These are phyloP conservation scores for Eucalyptus sp. DNA, from an alignment of 345 rosid genomes.

Conservation along the genomic window DNA sequence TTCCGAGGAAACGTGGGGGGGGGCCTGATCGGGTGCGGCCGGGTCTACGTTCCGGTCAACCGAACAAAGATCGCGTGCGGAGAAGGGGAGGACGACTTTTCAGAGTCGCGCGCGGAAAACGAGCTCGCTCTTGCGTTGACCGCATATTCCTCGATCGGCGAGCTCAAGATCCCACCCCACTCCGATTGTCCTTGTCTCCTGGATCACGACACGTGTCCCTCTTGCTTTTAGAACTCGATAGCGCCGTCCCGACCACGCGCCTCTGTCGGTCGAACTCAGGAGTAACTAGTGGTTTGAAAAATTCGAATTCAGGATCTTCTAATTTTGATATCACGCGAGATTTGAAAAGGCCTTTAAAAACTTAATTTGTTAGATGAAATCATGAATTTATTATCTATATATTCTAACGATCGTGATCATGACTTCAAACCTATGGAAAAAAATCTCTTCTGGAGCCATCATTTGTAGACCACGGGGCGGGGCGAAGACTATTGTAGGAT, in stretches of 20 bases:
- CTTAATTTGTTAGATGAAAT: too few species aligned
- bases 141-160: neutral
- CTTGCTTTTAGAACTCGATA: neutral
- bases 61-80: neutral
- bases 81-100: neutral
- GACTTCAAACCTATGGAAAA: neutral
- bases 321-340: fast-evolving
- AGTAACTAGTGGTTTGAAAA: neutral
- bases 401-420: fast-evolving
- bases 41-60: neutral
- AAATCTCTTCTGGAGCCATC: neutral
- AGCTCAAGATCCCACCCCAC: neutral
- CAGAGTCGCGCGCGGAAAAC: neutral
- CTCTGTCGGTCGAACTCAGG: too few species aligned
- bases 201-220: neutral
- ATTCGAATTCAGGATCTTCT: fast-evolving
- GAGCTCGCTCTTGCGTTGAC: neutral
- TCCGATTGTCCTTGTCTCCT: neutral
- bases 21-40: neutral
- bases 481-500: neutral
- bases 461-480: neutral
- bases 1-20: neutral
- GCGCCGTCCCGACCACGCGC: too few species aligned
- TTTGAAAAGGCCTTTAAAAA: too few species aligned
- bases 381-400: too few species aligned